Conservation (phyloP, 345 rosid genomes). For the Geranium brycei region DNA sequence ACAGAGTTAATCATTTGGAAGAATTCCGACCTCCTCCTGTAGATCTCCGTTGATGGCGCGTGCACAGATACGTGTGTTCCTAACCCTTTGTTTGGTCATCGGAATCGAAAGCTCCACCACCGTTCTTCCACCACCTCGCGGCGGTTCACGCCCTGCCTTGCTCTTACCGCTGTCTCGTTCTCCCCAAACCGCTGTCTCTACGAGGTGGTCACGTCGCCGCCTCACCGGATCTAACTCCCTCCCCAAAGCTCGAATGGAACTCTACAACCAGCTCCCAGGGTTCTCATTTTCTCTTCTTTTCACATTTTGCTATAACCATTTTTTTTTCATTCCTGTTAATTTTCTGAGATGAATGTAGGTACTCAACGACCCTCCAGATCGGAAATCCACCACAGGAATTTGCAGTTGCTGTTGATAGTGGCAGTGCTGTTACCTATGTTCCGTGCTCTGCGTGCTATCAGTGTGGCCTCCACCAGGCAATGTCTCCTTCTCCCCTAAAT, state of each 20-base stretch:
- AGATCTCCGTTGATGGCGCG: slow-evolving; percentile 16
- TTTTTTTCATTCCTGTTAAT: slow-evolving; percentile 4
- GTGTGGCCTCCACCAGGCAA: slow-evolving; percentile 88
- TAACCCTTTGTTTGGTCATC: slow-evolving; percentile 13
- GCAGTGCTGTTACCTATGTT: slow-evolving; percentile 83
- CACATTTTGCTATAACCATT: background rate
- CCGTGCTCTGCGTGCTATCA: slow-evolving; percentile 72
- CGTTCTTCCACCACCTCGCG: slow-evolving; percentile 17
- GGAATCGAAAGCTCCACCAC: slow-evolving; percentile 11
- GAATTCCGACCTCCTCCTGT: background rate
- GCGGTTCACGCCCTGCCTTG: slow-evolving; percentile 36
- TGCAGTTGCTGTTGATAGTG: slow-evolving; percentile 80
- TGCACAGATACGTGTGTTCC: slow-evolving; percentile 1
- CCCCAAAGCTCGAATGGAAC: slow-evolving; percentile 69
- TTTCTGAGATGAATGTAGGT: slow-evolving; percentile 22
- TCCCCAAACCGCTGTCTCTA: slow-evolving; percentile 13
- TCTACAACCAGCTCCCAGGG: slow-evolving; percentile 97
- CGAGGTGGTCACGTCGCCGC: slow-evolving; percentile 24
- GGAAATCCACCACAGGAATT: slow-evolving; percentile 92
- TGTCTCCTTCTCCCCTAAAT: too few relatives aligned
- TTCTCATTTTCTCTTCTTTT: slow-evolving; percentile 9
- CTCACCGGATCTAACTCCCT: slow-evolving; percentile 42
- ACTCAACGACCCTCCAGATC: slow-evolving; percentile 84
- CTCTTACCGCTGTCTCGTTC: slow-evolving; percentile 64
- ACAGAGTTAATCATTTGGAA: too few relatives aligned